phyloP scores from a whole-genome alignment of 768 basidiomycete species.

The Pleurotus platypus region DNA sequence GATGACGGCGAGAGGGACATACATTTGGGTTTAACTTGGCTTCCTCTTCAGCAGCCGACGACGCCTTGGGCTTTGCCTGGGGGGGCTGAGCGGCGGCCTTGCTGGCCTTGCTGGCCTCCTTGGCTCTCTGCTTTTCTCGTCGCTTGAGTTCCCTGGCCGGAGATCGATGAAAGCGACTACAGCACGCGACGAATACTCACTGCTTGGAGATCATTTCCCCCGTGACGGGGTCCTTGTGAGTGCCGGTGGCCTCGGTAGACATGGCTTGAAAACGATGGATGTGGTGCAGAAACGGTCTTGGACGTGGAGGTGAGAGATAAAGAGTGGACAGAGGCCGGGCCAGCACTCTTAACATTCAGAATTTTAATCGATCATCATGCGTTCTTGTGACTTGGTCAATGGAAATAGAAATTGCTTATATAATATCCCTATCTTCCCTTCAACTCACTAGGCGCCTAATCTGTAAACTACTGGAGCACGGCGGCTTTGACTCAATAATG shows the following conservation, averaged over 20 bases:
- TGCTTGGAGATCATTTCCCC: slow-evolving; percentile 97
- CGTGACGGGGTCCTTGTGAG: slow-evolving; percentile 79
- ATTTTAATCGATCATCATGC: not conserved
- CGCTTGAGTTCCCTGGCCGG: slow-evolving; percentile 84
- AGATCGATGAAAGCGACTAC: slow-evolving; percentile 21
- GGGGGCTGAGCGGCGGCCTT: slow-evolving; percentile 37
- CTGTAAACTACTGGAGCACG: too few relatives aligned
- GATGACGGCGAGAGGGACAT: slow-evolving; percentile 25
- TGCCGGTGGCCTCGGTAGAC: slow-evolving; percentile 41
- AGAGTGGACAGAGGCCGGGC: not conserved
- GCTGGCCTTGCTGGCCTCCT: slow-evolving; percentile 73
- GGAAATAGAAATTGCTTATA: too few relatives aligned
- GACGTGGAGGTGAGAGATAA: not conserved
- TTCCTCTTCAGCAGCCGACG: slow-evolving; percentile 51
- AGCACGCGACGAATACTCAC: slow-evolving; percentile 41
- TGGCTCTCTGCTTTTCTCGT: slow-evolving; percentile 81
- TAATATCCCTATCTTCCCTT: too few relatives aligned
- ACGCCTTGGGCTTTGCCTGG: slow-evolving; percentile 34
- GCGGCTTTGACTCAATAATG: not conserved
- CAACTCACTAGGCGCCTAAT: too few relatives aligned
- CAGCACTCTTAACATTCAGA: slow-evolving; percentile 3
- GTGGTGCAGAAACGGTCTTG: not conserved
- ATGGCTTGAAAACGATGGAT: slow-evolving; percentile 26
- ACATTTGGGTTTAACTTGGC: slow-evolving; percentile 92
- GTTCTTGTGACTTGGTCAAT: too few relatives aligned